Evolutionary conservation across 192 early-diverging fungal species (phyloP).

Genomic region (Podila epicladia): DNA sequence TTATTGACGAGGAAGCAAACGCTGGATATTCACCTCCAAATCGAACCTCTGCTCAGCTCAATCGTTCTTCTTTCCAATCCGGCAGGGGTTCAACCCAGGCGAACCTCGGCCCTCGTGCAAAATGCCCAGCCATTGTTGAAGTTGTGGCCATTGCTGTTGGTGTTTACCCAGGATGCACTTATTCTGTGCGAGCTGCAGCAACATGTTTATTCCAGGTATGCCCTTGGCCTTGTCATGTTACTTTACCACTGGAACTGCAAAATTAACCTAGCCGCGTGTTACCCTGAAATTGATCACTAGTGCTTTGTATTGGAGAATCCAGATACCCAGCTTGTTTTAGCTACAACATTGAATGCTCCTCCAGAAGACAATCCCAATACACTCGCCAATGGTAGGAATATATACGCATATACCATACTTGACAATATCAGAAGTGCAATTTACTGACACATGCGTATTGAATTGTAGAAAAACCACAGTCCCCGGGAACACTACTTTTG

Average conservation of each 20-base stretch:
- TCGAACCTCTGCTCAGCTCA: constrained; percentile 27
- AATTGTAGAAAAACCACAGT: constrained; percentile 72
- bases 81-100: constrained; percentile 33
- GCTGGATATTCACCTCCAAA: constrained; percentile 9
- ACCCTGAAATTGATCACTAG: constrained; percentile 16
- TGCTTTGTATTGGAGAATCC: constrained; percentile 84
- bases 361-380: constrained; percentile 77
- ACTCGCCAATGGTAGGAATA: constrained; percentile 54
- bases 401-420: not conserved
- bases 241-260: not conserved
- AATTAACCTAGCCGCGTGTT: not conserved
- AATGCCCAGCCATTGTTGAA: constrained; percentile 83
- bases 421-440: too few species aligned
- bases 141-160: constrained; percentile 83
- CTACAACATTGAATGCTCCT: constrained; percentile 85
- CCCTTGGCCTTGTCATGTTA: not conserved
- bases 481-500: constrained; percentile 90
- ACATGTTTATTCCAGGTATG: constrained; percentile 78
- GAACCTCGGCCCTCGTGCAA: constrained; percentile 51
- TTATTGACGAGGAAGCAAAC: not conserved
- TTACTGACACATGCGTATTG: not conserved
- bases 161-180: constrained; percentile 51
- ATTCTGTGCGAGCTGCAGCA: constrained; percentile 83
- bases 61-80: constrained; percentile 32
- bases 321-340: constrained; percentile 88